Evolutionary conservation across 2,329 filamentous ascomycete species (phyloP), one percentile per base, ranked within the genome.

Genomic region (Ophiostoma sp.): DNA sequence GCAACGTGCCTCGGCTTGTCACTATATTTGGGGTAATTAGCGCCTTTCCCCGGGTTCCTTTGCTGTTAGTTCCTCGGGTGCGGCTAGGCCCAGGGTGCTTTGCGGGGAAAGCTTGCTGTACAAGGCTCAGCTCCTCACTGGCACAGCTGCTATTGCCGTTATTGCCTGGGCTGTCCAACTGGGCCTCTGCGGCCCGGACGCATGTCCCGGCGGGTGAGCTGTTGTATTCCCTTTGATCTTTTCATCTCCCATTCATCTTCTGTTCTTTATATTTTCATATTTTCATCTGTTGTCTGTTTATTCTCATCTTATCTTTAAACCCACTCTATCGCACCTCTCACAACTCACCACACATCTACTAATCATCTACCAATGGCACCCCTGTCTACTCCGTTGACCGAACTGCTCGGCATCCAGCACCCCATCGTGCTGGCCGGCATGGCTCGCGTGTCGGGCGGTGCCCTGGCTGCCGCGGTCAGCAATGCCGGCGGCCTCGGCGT

Each of bases 381-480:
- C 83, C 88, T 72, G 89, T 95, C 76, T 87, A 96, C 93, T 13
- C 91, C 92, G 1, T 85, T 96, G 52, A 94, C 90, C 73, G 83
- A 83, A 69, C 88, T 97, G 68, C 86, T 97, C 68, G 87, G 88
- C 33, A 97, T 97, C 80, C 83, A 89, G 74, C 93, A 97, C 81
- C 94, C 94, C 57, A 89, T 98, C 79, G 83, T 97, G 74, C 91
- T 97, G 27, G 94, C 94, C 44, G 94, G 94, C 76, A 98, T 98
- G 94, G 94, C 94, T 1, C 88, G 91, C 73, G 92, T 91, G 11
- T 94, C 91, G 0, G 89, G 90, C 72, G 92, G 90, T 0, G 85
- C 84, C 23, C 88, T 96, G 66, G 93, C 92, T 8, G 93, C 93
- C 3, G 92, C 93, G 6, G 92, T 96, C 52, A 95, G 91, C 77